Percentiles rank a stretch among this genome's conserved stretches.
phyloP scores from a whole-genome alignment of 768 basidiomycete species.

The Gymnopilus junonius region DNA sequence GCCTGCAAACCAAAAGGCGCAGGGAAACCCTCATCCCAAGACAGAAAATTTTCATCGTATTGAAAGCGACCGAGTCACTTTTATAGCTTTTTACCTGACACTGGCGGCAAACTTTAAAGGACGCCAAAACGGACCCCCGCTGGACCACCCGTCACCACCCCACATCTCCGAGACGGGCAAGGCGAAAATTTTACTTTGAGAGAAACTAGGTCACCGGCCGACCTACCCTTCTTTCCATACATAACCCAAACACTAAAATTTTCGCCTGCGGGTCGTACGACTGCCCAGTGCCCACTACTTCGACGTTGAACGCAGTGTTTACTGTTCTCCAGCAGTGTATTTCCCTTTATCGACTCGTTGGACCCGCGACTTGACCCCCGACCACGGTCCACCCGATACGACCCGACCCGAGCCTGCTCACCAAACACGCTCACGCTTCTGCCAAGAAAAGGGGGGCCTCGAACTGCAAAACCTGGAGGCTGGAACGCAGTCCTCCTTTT shows the following conservation, averaged over 20 bases:
- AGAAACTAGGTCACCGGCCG: too few species aligned
- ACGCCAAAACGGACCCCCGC: not conserved
- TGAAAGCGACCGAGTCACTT: not conserved
- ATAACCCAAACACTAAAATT: too few species aligned
- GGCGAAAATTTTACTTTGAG: too few species aligned
- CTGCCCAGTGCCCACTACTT: too few species aligned
- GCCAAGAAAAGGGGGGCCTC: too few species aligned
- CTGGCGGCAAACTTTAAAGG: too few species aligned
- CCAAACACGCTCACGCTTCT: not conserved
- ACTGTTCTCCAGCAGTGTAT: not conserved
- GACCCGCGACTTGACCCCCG: not conserved
- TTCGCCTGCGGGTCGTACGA: too few species aligned
- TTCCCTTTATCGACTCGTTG: not conserved
- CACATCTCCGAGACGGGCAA: too few species aligned
- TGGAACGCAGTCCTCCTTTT: too few species aligned
- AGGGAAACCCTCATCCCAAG: not conserved
- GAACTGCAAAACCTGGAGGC: too few species aligned
- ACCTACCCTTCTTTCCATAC: too few species aligned
- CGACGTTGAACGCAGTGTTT: too few species aligned
- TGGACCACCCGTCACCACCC: not conserved
- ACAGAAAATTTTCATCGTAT: not conserved
- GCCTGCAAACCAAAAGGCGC: not conserved
- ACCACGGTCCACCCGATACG: slow-evolving; percentile 2
- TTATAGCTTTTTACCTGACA: not conserved
- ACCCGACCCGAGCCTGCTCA: not conserved